Evolutionary conservation across 345 rosid genomes (phyloP).

Genomic region (Aquilaria yunnanensis): DNA sequence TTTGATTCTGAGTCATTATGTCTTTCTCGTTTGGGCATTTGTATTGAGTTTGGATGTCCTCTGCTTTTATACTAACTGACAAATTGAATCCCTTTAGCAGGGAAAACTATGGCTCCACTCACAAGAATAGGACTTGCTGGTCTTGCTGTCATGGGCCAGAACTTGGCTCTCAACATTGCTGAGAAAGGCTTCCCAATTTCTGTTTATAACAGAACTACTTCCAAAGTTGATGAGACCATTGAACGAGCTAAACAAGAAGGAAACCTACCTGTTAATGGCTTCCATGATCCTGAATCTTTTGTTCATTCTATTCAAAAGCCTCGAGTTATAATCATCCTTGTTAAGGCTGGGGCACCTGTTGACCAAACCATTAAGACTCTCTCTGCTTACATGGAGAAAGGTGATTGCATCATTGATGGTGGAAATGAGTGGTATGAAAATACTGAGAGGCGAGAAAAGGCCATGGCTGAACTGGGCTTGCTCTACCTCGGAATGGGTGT

Average conservation of each 20-base stretch:
- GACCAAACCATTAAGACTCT: constrained; percentile 89
- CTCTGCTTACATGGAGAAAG: constrained; percentile 77
- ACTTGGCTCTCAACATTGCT: constrained; percentile 88
- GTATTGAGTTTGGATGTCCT: no score
- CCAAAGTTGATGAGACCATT: constrained; percentile 87
- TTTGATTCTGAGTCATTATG: no score
- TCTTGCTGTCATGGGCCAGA: constrained; percentile 98
- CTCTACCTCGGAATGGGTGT: constrained; percentile 98
- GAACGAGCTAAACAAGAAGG: constrained; percentile 90
- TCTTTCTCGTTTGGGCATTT: no score
- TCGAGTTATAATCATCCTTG: constrained; percentile 91
- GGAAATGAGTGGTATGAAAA: constrained; percentile 99
- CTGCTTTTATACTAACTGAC: background rate
- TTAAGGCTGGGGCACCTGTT: constrained; percentile 92
- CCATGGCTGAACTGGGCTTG: constrained; percentile 58
- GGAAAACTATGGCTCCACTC: constrained; percentile 48
- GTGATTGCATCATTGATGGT: constrained; percentile 94
- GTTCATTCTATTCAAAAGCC: constrained; percentile 83
- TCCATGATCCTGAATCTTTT: constrained; percentile 81
- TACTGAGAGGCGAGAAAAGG: constrained; percentile 87
- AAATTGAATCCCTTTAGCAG: constrained; percentile 15
- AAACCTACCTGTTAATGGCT: constrained; percentile 67
- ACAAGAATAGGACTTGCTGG: constrained; percentile 95
- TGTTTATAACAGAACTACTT: constrained; percentile 83
- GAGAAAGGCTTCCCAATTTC: constrained; percentile 97